Evolutionary conservation across 345 rosid species (phyloP), one percentile per base, ranked within the genome.

Genomic region (Iberis pinnata): DNA sequence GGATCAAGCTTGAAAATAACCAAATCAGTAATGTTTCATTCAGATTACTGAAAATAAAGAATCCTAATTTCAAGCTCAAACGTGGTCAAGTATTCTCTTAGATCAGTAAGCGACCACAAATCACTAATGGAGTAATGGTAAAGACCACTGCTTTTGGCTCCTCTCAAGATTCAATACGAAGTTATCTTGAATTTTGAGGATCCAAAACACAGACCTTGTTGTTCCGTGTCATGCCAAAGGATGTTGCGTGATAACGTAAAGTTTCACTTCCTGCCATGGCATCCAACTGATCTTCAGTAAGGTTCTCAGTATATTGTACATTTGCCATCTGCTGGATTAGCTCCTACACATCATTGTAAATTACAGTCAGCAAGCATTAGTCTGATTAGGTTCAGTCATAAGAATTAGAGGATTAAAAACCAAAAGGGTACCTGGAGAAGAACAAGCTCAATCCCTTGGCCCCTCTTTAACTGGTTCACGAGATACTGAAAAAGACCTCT

Each of bases 191-290:
- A 39, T 14, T 33, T 18, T 59, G 43, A 53, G 45, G 53, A 49
- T 31, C 40, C 18, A 18, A 38, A 17, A 40, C 16, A 61, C 57
- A 38, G 85, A 88, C 99, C 99, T 88, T 93, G 73, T 93, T 93
- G 68, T 86, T 93, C 53, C 94, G 78, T 50, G 97, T 71, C 65
- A 79, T 72, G 56, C 95, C 95, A 76, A 83, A 86, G 5, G 97
- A 88, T 55, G 99, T 88, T 56, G 92, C 97, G 64, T 85, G 97
- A 68, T 78, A 86, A 16, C 97, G 90, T 35, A 93, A 89, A 29
- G 95, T 88, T 69, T 93, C 99, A 74, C 99, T 80, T 49, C 99
- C 99, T 15, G 99, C 99, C 99, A 88, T 93, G 58, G 99, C 84
- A 76, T 88, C 97, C 77, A 93, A 76, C 73, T 93, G 99, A 56